Evolutionary conservation across 495 filamentous ascomycete genomes (phyloP), one percentile per base, ranked within the genome.

Genomic region (Aspergillus sparsus): DNA sequence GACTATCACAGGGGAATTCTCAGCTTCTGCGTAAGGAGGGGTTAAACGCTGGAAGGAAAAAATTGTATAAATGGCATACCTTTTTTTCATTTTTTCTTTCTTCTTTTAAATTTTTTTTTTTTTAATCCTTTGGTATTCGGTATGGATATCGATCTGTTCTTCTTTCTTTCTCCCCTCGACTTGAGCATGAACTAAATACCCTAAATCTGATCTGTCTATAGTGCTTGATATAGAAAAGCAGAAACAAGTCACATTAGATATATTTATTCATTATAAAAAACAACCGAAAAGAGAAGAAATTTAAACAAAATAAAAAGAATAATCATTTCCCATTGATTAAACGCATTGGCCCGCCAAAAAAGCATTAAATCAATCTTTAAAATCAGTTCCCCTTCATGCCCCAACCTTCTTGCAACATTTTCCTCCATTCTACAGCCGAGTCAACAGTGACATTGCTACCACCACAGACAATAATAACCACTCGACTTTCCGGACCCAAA

Each of bases 401-500:
- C 77, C 76, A 80, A 5, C 76, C 77, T 47, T 77, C 68, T 15
- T 67, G 62, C 60, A 80, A 49, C 68, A 75, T 64, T 75, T 81
- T 72, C 66, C 79, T 78, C 73, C 88, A 98, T 52, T 72, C 73
- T 46, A 74, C 75, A 65, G 96, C 71, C 68, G 86, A 83, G 16
- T 88, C 84, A 31, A 88, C 72, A 5, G 84, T 87, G 47, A 92
- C 83, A 71, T 89, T 89, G 46, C 82, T 86, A 8, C 93, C 93
- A 0, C 93, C 93, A 69, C 93, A 98, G 21, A 97, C 84, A 27
- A 96, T 78, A 54, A 98, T 78, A 6, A 97, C 91, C 32, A 98
- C 83, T 60, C 89, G 89, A 63, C 82, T 87, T 49, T 81, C 74
- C 35, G 72, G 68, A 66, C 70, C 78, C 61, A 91, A 56, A 11